Evolutionary conservation across 768 basidiomycete genomes (phyloP), one percentile per base, ranked within the genome.

Genomic region (Punctularia strigosozonata): DNA sequence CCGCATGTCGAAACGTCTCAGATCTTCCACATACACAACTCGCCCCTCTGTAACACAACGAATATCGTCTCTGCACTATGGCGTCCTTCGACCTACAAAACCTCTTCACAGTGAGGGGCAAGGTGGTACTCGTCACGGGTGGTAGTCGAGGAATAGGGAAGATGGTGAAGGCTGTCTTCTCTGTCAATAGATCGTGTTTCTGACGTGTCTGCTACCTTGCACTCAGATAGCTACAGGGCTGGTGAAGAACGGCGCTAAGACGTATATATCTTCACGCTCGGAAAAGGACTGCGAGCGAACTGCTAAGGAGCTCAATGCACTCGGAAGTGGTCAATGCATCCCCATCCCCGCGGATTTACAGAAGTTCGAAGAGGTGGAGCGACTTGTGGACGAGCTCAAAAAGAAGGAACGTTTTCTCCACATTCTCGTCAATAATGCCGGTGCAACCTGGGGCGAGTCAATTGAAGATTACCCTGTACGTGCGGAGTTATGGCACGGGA

Each of bases 101-200:
- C 25, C 50, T 73, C 14, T 79, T 78, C 50, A 48, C 61, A 43
- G 74, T 79, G 41, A 52, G 64, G 24, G 69, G 59, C 19, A 73
- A 69, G 43, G 61, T 71, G 13, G 75, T 77, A 4, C 61, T 82
- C 18, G 65, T 79, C 26, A 80, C 77, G 3, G 80, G 80, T 5
- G 80, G 79, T 8, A 75, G 71, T 21, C 61, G 74, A 41, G 79
- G 79, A 4, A 68, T 80, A 22, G 77, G 80, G 4, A 78, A 75
- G 59, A 76, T 75, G 73, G 73, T 69, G 36, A 34, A 19, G 8
- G 10, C 10, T 10, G 8, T 8, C 7, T 8, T 44, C 61, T 54
- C 13, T 23, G 12, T 4, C 13, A 33, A 8, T 2, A 18, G 28
- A 31, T 8, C 38, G 24, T 20, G 12, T n/a, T 21, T 17, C 12